Evolutionary conservation across 371 early-diverging fungal species (phyloP).

Genomic region (Mortierella sp.): DNA sequence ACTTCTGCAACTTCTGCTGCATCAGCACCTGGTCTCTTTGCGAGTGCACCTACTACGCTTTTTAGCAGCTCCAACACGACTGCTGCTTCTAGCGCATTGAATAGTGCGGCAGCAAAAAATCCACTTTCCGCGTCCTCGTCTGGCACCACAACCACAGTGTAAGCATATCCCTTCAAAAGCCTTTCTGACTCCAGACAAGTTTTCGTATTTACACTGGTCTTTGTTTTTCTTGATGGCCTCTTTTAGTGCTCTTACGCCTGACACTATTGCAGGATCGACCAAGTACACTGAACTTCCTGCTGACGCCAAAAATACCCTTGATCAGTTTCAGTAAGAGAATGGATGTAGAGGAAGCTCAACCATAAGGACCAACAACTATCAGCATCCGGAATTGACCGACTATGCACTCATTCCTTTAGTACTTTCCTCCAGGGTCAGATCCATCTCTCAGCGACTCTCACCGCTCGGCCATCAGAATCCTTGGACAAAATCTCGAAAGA

Average conservation of each 20-base stretch:
- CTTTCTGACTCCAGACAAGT: too few relatives aligned
- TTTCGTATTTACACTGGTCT: too few relatives aligned
- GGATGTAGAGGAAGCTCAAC: too few relatives aligned
- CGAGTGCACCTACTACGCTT: slow-evolving; percentile 21
- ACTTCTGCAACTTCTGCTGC: slow-evolving; percentile 9
- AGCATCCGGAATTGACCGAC: background rate
- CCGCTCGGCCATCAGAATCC: slow-evolving; percentile 37
- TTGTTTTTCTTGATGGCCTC: too few relatives aligned
- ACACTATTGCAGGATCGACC: slow-evolving; percentile 48
- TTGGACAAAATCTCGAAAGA: slow-evolving; percentile 47
- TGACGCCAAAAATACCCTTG: slow-evolving; percentile 38
- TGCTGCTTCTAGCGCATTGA: slow-evolving; percentile 23
- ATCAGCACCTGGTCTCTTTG: slow-evolving; percentile 15
- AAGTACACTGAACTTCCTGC: slow-evolving; percentile 46
- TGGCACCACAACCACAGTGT: slow-evolving; percentile 23
- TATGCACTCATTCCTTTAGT: background rate
- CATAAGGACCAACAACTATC: background rate
- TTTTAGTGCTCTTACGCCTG: slow-evolving; percentile 33
- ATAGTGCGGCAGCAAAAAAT: slow-evolving; percentile 22
- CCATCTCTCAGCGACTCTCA: slow-evolving; percentile 33
- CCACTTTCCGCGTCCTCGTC: slow-evolving; percentile 13
- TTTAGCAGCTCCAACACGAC: slow-evolving; percentile 25
- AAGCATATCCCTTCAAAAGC: slow-evolving; percentile 4
- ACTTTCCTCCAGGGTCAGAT: slow-evolving; percentile 40
- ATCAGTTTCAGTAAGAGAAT: slow-evolving; percentile 47